These are phyloP conservation scores for Hordeum marinum DNA, from an alignment of 176 grass and related monocot species.

Conservation along the genomic window DNA sequence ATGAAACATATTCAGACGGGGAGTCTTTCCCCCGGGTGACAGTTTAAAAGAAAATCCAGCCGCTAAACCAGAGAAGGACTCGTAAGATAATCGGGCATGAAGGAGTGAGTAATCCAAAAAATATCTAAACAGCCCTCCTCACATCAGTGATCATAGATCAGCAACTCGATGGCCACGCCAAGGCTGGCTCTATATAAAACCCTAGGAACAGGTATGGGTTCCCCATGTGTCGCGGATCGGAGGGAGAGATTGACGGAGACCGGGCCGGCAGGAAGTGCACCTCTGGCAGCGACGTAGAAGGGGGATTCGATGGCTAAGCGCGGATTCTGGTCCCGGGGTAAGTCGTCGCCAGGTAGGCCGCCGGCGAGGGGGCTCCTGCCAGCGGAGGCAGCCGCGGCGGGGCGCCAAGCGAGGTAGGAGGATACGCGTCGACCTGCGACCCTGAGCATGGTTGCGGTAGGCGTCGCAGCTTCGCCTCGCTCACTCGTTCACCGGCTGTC, in stretches of 20 bases:
- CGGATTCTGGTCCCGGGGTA: neutral
- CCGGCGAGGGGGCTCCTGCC: slow-evolving; percentile 20
- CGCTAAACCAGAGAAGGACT: neutral
- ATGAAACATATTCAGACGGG: too few relatives aligned
- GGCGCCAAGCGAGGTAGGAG: slow-evolving; percentile 36
- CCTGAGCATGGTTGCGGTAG: slow-evolving; percentile 41
- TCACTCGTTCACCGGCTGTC: slow-evolving; percentile 14
- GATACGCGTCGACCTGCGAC: slow-evolving; percentile 45
- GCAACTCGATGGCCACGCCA: neutral
- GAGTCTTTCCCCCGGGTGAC: too few relatives aligned
- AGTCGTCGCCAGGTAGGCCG: slow-evolving; percentile 12
- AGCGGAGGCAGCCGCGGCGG: slow-evolving; percentile 19
- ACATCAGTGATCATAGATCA: neutral
- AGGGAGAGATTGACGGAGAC: neutral
- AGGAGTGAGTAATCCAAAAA: neutral
- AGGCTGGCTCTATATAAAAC: neutral
- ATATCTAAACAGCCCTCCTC: neutral
- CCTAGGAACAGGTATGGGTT: neutral
- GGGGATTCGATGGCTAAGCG: slow-evolving; percentile 10
- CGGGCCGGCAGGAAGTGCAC: neutral
- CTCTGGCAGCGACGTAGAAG: slow-evolving; percentile 33
- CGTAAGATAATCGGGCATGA: neutral
- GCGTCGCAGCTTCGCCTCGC: neutral
- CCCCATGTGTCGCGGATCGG: slow-evolving; percentile 8
- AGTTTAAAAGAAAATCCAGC: neutral